Conservation (phyloP, 2,329 filamentous ascomycete species). For the Phaeoacremonium minimum region DNA sequence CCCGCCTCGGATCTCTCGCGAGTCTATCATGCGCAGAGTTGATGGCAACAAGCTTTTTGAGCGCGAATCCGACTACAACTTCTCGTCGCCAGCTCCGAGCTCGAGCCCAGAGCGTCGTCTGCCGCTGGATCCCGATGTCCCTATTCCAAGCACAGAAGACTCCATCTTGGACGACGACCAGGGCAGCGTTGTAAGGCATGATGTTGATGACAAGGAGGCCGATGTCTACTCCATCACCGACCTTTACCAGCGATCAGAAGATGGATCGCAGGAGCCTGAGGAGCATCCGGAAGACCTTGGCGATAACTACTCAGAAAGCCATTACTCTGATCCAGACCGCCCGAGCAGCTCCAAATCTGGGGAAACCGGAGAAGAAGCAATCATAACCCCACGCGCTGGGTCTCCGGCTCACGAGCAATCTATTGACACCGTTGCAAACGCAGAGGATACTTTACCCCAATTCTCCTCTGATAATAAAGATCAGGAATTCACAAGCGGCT, state of each 20-base stretch:
- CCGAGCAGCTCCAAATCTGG: constrained; percentile 16
- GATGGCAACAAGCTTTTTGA: constrained; percentile 59
- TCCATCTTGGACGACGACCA: constrained; percentile 52
- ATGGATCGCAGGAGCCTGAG: constrained; percentile 22
- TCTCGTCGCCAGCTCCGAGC: constrained; percentile 57
- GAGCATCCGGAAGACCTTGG: constrained; percentile 28
- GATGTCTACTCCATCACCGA: constrained; percentile 67
- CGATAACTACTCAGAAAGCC: constrained; percentile 49
- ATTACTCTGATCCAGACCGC: constrained; percentile 45
- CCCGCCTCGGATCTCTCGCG: constrained; percentile 79
- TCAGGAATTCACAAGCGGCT: constrained; percentile 34
- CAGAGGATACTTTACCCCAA: constrained; percentile 27
- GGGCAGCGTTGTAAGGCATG: constrained; percentile 51
- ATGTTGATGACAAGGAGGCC: constrained; percentile 51
- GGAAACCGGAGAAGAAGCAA: constrained; percentile 38
- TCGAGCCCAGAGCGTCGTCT: constrained; percentile 55
- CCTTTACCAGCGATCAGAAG: constrained; percentile 51
- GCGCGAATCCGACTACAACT: constrained; percentile 57
- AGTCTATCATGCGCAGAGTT: constrained; percentile 87
- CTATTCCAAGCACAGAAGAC: constrained; percentile 82
- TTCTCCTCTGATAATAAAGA: constrained; percentile 27
- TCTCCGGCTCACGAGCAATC: constrained; percentile 27
- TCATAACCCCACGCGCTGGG: constrained; percentile 44
- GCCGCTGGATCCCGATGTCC: constrained; percentile 78
- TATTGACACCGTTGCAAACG: constrained; percentile 11